Evolutionary conservation across 2,329 filamentous ascomycete genomes (phyloP), one percentile per base, ranked within the genome.

Genomic region (Aspergillus tubingensis): DNA sequence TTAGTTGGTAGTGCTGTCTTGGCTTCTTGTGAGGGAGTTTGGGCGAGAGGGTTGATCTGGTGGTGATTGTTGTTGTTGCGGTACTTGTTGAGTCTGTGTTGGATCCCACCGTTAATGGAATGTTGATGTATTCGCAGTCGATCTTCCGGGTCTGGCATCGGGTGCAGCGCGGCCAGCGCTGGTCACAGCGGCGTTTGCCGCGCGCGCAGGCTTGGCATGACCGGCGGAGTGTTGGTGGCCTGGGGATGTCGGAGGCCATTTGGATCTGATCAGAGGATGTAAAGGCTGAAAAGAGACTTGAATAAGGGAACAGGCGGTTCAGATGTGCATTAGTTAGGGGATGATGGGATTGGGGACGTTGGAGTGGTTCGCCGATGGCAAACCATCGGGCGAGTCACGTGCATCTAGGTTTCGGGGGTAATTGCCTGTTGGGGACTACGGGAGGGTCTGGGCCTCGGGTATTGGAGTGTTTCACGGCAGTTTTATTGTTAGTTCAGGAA

Each of bases 101-200:
- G 2, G 43, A 25, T 8, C 36, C 52, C 44, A 54, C 57, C 11
- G 61, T 57, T 15, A 71, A 36, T 5, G 70, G 70, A 1, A 63
- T 52, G 39, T 71, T 73, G 51, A 63, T 57, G 21, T 73, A 73
- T 47, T 70, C 63, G 50, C 71, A 72, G 50, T 60, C 54, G 23
- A 65, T 54, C 3, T 63, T 61, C 51, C 63, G 65, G 13, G 55
- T 57, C n/a, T 59, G 36, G 57, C 71, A 73, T 27, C 71, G 57
- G 56, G 56, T 66, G 57, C 71, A 73, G 8, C 59, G 61, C 11
- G 71, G 71, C 49, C 54, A 67, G 6, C 58, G 63, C 49, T 66
- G 68, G 50, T 72, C 71, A 41, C 71, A 73, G 15, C 71, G 68
- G 8, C 71, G 67, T 58, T 72, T 72, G 36, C 63, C 65, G 25